Evolutionary conservation across 2,329 filamentous ascomycete genomes (phyloP), one percentile per base, ranked within the genome.

Genomic region (Aspergillus pseudoterreus): DNA sequence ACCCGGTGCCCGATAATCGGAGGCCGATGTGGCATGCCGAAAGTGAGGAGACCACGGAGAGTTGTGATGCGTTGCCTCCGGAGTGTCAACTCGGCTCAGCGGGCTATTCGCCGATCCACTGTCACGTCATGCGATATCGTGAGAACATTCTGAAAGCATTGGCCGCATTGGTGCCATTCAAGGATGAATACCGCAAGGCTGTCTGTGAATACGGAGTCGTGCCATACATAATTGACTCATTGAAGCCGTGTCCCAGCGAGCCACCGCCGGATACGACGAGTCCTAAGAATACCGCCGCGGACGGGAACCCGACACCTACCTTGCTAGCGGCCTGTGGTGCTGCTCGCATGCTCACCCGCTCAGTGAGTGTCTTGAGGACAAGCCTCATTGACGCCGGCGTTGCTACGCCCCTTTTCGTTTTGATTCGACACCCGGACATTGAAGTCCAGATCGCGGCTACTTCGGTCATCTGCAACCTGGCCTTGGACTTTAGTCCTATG

Each of bases 401-500:
- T 46, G 86, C 88, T 2, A 80, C 84, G 58, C 92, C 92, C 3
- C 75, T 96, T 6, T 87, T 92, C 59, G 77, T 78, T 27, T 82
- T 96, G 43, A 78, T 97, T 57, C 83, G 79, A 51, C 87, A 94
- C 68, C 78, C 80, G 6, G 83, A 94, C 59, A 73, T 90, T 30
- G 85, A 92, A 47, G 85, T 97, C 4, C 87, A 92, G 65, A 86
- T 94, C 65, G 90, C 91, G 45, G 90, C 92, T 5, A 95, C 90
- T 0, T 86, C 88, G 33, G 86, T 87, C 6, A 82, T 95, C 36
- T 90, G 86, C 61, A 99, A 99, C 68, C 72, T 99, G 45, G 82
- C 95, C 5, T 78, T 91, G 43, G 90, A 95, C 56, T 89, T 95
- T 61, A 96, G 92, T 65, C 92, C 94, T 1, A 91, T 96, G 83